Base-by-base conservation (phyloP, 495 filamentous ascomycete genomes). In the Trichoderma asperelloides region DNA sequence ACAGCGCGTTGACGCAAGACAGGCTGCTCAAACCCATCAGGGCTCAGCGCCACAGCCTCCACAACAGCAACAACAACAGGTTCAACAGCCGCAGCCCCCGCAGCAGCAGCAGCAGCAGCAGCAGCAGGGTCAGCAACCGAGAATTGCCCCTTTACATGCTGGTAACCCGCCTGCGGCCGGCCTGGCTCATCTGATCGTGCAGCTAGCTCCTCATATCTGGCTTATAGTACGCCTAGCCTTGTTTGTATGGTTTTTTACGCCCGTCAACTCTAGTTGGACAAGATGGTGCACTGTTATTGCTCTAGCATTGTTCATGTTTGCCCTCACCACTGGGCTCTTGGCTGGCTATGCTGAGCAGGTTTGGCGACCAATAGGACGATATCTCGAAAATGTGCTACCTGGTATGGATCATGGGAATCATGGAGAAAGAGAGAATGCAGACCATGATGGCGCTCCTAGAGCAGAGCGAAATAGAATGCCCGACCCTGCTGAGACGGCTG, bases 231-330 rank as follows among this genome's bases (percentile, higher is more conserved):
- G 91, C 39, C 76, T 97, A 23, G 84, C 87, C 55, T 82, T 88
- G 63, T 91, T 96, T 75, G 85, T 91, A 43, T 94, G 89, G 79
- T 86, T 92, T 75, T 90, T 94, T 68, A 90, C 89, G 21, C 85
- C 86, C 9, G 85, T 86, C n/a, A 85, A 86, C 33, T 84, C 88
- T 5, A 82, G 78, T 55, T 93, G 88, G 88, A 83, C 84, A 9
- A 85, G 91, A 41, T 87, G 85, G 69, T 67, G 91, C 18, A 83
- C 89, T 33, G 80, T 94, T 41, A 77, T 83, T n/a, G 70, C 83
- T 2, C 77, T 88, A 16, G 82, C 86, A 1, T 68, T 88, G 13
- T 69, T 84, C 8, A 78, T 91, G 12, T 85, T 92, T 51, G 74
- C 91, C 1, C 80, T 88, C 0, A 88, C 92, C 69, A 86, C 87